Evolutionary conservation across 805 yeast species (phyloP), one percentile per base, ranked within the genome.

Genomic region (Saturnispora sekii): DNA sequence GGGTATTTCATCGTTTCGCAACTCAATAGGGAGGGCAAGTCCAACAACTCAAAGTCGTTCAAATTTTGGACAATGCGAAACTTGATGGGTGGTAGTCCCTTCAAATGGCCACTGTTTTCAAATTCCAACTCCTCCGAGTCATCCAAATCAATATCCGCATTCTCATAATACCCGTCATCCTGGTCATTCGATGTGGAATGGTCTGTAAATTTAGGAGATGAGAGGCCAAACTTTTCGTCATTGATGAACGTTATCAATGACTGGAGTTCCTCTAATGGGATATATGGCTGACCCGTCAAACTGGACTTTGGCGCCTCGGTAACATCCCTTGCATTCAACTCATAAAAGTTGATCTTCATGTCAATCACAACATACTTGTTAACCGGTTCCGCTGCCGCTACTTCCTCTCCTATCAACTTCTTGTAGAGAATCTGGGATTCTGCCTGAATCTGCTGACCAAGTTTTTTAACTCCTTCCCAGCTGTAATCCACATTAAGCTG

Each of bases 321-420:
- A 3, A 77, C 86, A 37, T 72, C 59, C 4, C 66, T 64, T 0
- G 85, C 86, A 50, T 70, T 76, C 47, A 82, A 60, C 51, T 83
- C 83, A 47, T 68, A 69, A 54, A 84, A 79, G 46, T 76, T 77
- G 26, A 84, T 69, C 50, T 76, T 81, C 50, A 80, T 69, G 57
- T 83, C 85, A 47, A 84, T 69, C 28, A 84, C 76, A 32, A 82
- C 76, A 56, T 84, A 84, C 53, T 72, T 72, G 41, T 64, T 50
- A 7, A 43, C 32, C 56, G 59, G 39, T 55, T 56, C 41, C 3
- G 41, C n/a, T 10, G 30, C 35, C 5, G 30, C 43, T 4, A 21
- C 32, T 10, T 38, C 37, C 5, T 32, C 34, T 29, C 45, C 49
- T 3, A 30, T 38, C 12, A 49, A 17, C 32, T 43, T 47, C 12